Base-by-base conservation (phyloP, 2,329 filamentous ascomycete genomes). In the Sporothrix inflata region DNA sequence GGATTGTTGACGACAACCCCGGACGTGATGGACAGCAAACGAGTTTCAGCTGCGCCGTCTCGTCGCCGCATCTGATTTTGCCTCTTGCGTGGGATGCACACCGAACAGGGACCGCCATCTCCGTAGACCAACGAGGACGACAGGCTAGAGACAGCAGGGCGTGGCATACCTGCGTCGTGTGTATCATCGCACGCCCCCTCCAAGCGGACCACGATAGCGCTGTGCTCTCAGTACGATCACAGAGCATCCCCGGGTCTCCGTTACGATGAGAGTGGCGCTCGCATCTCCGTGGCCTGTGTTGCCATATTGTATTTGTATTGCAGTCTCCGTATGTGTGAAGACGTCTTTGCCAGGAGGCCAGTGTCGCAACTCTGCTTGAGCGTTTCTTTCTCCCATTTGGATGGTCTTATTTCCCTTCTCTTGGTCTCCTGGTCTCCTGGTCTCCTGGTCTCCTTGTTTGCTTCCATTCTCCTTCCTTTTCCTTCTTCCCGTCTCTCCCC, bases 31-130 rank as follows among this genome's bases (percentile, higher is more conserved):
- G 51, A 45, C 49, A 24, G 27, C 47, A 69, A 27, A 55, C 34
- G 49, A 45, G 67, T 69, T 69, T 69, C 51, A 69, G 63, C 63
- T n/a, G 61, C 42, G 14, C n/a, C 14, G 27, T 63, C 34, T 16
- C 12, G 21, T 24, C 16, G 63, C 16, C 19, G 63, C 42, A 34
- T 47, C 42, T 66, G 7, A 47, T 34, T 66, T n/a, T 49, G 63
- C 63, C 42, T 66, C 40, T 34, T 34, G 24, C 42, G 42, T 49
- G 24, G 24, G 24, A 66, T 66, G 40, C 42, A 66, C 57, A 63
- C 57, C 57, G 34, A 42, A 12, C 38, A 45, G 38, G 38, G 38
- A 45, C 11, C 34, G n/a, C 60, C 60, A 19, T 45, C 34, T 27
- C 42, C 16, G 14, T 66, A 66, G 63, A 49, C 24, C 19, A 38